Base-by-base conservation (phyloP, 352 stramenopile species). In the Phytophthora megakarya region DNA sequence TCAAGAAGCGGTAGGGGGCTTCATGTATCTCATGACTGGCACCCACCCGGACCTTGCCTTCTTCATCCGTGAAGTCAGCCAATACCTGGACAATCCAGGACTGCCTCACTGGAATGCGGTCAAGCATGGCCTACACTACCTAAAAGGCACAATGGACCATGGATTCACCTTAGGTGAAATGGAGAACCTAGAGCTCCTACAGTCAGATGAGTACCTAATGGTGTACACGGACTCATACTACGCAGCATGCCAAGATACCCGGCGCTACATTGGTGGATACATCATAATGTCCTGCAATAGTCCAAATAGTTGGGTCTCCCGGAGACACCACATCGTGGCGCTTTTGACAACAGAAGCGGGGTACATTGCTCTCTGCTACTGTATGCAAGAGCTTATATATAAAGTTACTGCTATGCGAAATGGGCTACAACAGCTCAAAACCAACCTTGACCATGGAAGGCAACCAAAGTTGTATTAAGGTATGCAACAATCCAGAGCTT, bases 321-420 rank as follows among this genome's bases (percentile, higher is more conserved):
- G 49, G 1, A 33, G 21, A 9, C 49, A 57, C 16, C 37, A 57
- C 23, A 47, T 37, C 1, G 49, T 57, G 3, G 37, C 47, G 47
- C 30, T 78, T 13, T 68, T 49, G 3, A 73, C 64, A 33, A 64
- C 64, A 32, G 44, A 72, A 25, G 45, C 59, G 15, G 18, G 32
- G 30, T 54, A 43, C 23, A 47, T 46, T 38, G 49, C 23, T 8
- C 25, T 39, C 3, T 47, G 37, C 23, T 56, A 46, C 22, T 47
- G 48, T 12, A 56, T 56, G 33, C 48, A 56, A 46, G 12, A 56
- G 12, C 35, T 61, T 45, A 23, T 61, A 45, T 22, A n/a, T 52
- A 5, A 61, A 44, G 30, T 18, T 61, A 38, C 40, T 42, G 28
- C 30, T 51, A 52, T 52, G 15, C 51, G 52, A 61, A 52, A 16